Evolutionary conservation across 2,329 filamentous ascomycete species (phyloP), one percentile per base, ranked within the genome.

Genomic region (Diaporthe aspalathi): DNA sequence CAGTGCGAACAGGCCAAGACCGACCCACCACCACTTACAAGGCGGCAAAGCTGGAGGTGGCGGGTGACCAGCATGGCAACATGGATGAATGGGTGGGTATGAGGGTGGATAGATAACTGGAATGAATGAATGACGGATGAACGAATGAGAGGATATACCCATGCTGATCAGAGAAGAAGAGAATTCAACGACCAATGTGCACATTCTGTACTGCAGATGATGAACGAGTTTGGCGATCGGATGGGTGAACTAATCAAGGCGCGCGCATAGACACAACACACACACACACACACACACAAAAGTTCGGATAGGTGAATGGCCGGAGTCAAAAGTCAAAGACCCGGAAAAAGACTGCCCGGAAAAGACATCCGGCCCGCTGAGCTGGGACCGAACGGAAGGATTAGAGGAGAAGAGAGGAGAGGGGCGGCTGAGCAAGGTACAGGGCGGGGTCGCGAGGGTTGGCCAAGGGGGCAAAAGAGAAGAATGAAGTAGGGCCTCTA

Each of bases 141-240:
- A 50, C 43, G 45, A 29, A 65, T 65, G 60, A 65, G 60, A 65
- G 60, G 60, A 50, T n/a, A 65, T 65, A 65, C 60, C 60, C 60
- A 12, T 50, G 60, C 60, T 50, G 60, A 65, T 65, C 60, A 38
- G 20, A 50, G 45, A 50, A 50, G 45, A 50, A 38, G 29, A 24
- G 11, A 38, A 65, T 20, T n/a, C 45, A 50, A 65, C 43, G 27
- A 29, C 45, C 60, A 65, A 38, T 27, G 38, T 14, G 60, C 29
- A 65, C 11, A 27, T 40, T 17, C 53, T 7, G 22, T 32, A 40
- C 7, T 47, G n/a, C 22, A 65, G 22, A 50, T 62, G 57, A 38
- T 38, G 12, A 38, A 63, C 20, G 43, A 63, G 16, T 50, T 11
- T 16, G 14, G 22, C 11, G 29, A 49, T 35, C 27, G n/a, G 38